phyloP scores from a whole-genome alignment of 179 eudicot genomes.

The Camellia oleifera region DNA sequence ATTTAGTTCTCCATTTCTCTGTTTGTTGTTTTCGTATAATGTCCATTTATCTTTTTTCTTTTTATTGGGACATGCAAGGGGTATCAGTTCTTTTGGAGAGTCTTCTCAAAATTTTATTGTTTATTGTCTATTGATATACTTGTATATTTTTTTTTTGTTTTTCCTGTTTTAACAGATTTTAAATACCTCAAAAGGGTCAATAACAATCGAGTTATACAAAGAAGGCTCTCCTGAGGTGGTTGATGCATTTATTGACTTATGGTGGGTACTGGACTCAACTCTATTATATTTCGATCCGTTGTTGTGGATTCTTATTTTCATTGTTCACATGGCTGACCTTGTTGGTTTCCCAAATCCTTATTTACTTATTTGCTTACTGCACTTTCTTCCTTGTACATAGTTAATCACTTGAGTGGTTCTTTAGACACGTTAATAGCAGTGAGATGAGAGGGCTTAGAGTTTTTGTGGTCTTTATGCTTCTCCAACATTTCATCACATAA shows the following conservation, averaged over 20 bases:
- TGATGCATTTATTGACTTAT: slow-evolving; percentile 72
- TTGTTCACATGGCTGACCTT: slow-evolving; percentile 3
- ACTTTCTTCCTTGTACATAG: background rate
- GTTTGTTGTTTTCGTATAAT: too few relatives aligned
- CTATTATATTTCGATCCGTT: background rate
- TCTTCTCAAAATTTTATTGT: background rate
- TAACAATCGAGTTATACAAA: slow-evolving; percentile 86
- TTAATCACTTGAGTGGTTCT: background rate
- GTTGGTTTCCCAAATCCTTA: background rate
- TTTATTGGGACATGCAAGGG: too few relatives aligned
- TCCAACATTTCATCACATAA: background rate
- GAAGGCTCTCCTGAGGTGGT: slow-evolving; percentile 85
- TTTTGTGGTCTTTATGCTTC: background rate
- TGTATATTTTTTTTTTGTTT: slow-evolving; percentile 5
- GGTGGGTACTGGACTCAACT: slow-evolving; percentile 46
- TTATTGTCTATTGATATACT: background rate
- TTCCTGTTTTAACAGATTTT: slow-evolving; percentile 43
- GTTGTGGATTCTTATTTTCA: background rate
- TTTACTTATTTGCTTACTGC: background rate
- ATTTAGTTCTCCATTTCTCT: too few relatives aligned
- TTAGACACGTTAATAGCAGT: background rate
- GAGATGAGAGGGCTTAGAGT: background rate
- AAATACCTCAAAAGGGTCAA: slow-evolving; percentile 75
- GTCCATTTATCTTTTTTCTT: too few relatives aligned
- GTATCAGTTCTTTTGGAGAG: too few relatives aligned